Conservation (phyloP, 2,329 filamentous ascomycete genomes). For the Macrophomina phaseolina region DNA sequence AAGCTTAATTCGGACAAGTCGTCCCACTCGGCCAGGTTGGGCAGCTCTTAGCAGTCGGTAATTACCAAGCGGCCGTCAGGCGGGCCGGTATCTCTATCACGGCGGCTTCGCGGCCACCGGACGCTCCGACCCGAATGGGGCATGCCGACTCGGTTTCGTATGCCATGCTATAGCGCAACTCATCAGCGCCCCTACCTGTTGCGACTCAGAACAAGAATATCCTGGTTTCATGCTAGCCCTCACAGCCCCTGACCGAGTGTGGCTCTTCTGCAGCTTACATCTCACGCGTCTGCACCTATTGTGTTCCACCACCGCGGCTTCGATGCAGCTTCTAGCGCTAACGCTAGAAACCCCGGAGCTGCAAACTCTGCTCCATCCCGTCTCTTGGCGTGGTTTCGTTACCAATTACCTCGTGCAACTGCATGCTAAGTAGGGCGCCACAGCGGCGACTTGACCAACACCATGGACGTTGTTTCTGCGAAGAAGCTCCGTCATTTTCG, state of each 20-base stretch:
- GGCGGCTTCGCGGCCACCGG: slow-evolving; percentile 14
- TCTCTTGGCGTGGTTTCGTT: neutral
- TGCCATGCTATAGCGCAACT: neutral
- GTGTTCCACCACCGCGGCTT: neutral
- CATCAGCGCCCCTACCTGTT: neutral
- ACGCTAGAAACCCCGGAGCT: neutral
- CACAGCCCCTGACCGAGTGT: neutral
- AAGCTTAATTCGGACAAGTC: slow-evolving; percentile 4
- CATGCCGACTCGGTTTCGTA: neutral
- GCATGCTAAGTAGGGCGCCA: neutral
- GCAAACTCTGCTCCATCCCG: slow-evolving; percentile 10
- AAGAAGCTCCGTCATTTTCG: slow-evolving; percentile 15
- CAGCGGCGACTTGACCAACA: slow-evolving; percentile 1
- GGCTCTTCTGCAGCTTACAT: neutral
- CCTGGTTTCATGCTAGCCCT: neutral
- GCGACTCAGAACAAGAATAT: neutral
- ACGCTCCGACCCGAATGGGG: neutral
- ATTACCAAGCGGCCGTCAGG: slow-evolving; percentile 2
- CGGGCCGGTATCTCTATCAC: slow-evolving; percentile 13
- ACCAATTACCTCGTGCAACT: neutral
- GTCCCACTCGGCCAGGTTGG: slow-evolving; percentile 4
- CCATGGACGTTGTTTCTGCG: slow-evolving; percentile 13
- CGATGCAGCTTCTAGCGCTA: neutral
- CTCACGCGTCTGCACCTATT: no score
- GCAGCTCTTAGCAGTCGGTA: slow-evolving; percentile 2